Evolutionary conservation across 1,139 yeast species (phyloP), one percentile per base, ranked within the genome.

Genomic region (Suhomyces yuchorum): DNA sequence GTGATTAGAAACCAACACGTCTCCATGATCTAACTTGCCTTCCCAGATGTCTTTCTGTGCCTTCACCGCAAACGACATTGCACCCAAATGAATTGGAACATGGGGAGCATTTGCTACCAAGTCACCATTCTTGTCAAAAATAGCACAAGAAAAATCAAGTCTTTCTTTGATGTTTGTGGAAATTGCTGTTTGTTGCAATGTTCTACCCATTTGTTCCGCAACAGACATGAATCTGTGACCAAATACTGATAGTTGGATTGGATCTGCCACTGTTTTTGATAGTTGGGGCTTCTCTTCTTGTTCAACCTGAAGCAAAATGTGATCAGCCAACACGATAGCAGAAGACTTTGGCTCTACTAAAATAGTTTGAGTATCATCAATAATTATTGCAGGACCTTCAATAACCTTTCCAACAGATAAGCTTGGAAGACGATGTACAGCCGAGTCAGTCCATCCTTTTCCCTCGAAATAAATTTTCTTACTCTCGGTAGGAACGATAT

Each of bases 201-300:
- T 87, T 55, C 83, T 77, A 12, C 96, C 96, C 96, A 88, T 88
- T 61, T 87, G 95, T 59, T 87, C 96, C 4, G 96, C 96, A 62
- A 88, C 85, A 45, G 89, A 87, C 95, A 88, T 87, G 61, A 88
- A 88, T 55, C 95, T 71, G 62, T 88, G 92, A 19, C 92, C 87
- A 66, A 87, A 88, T 1, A 88, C 89, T 1, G 93, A 85, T 40
- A 88, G 66, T 58, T 84, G 80, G 46, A 87, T 79, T 0, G 95
- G 93, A 56, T 87, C 90, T 22, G 84, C 75, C 2, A 58, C 59
- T 1, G 58, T 54, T n/a, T 53, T 52, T 0, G 76, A 70, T 11
- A 70, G 45, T 17, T 51, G 53, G 1, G 65, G 61, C 23, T 57
- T 58, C 6, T 49, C 55, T 41, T 63, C 66, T 36, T 65, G 67